Conservation (phyloP, 768 basidiomycete genomes). For the Leucocoprinus sp. region DNA sequence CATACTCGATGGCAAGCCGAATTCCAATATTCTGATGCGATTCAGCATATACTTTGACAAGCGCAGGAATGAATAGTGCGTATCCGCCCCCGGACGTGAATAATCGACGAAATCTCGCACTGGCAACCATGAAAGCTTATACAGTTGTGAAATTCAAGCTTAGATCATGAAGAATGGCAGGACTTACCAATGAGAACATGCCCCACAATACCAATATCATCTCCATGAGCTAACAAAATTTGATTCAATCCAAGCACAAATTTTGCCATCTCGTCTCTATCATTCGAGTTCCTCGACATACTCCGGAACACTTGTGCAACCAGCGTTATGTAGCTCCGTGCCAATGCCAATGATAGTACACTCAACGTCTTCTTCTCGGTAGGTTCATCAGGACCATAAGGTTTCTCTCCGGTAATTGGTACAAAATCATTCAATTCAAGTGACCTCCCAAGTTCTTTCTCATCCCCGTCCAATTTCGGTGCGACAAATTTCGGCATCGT, state of each 20-base stretch:
- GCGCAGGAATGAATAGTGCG: slow-evolving; percentile 63
- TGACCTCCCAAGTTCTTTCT: slow-evolving; percentile 14
- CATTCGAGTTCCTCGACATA: slow-evolving; percentile 63
- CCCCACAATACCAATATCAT: slow-evolving; percentile 70
- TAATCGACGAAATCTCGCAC: slow-evolving; percentile 68
- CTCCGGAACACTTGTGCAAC: slow-evolving; percentile 64
- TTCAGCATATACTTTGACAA: slow-evolving; percentile 66
- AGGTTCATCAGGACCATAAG: slow-evolving; percentile 8
- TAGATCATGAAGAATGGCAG: neutral
- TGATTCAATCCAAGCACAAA: slow-evolving; percentile 66
- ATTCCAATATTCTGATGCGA: slow-evolving; percentile 49
- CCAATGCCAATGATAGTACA: slow-evolving; percentile 51
- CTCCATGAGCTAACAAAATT: slow-evolving; percentile 57
- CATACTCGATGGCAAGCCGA: slow-evolving; percentile 61
- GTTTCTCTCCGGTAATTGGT: slow-evolving; percentile 23
- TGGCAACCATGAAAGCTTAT: slow-evolving; percentile 66
- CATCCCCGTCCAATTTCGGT: slow-evolving; percentile 32
- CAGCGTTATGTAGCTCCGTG: slow-evolving; percentile 61
- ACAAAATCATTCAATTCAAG: slow-evolving; percentile 39
- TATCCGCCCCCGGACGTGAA: slow-evolving; percentile 69
- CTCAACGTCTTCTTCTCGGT: slow-evolving; percentile 18
- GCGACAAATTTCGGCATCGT: slow-evolving; percentile 53
- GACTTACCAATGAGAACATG: slow-evolving; percentile 63
- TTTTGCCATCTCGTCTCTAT: slow-evolving; percentile 56
- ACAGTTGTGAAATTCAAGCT: neutral